Base-by-base conservation (phyloP, 2,329 filamentous ascomycete genomes). In the Fusarium odoratissimum region DNA sequence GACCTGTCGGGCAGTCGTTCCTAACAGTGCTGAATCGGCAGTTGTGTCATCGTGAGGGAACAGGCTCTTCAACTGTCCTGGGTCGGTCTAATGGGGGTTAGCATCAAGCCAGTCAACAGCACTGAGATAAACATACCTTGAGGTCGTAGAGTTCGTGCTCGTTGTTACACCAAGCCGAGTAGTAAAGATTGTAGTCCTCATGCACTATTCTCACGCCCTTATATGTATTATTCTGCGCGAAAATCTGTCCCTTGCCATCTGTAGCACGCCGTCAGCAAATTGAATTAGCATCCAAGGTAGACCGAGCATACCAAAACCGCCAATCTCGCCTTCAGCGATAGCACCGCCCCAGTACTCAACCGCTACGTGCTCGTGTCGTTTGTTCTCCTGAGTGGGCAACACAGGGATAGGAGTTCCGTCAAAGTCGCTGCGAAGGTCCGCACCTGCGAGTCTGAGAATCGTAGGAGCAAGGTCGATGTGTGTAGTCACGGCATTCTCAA, bases 121-220 rank as follows among this genome's bases (percentile, higher is more conserved):
- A 23, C 8, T 7, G 13, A 6, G 11, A 6, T 5, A 25, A 9
- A 52, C 75, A 12, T 67, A 76, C 89, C 75, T 83, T 86, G 42
- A 91, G 75, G 69, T 92, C 86, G 76, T 92, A 93, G 5, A 92
- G 84, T 77, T 93, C 91, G 61, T 89, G 87, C 75, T 92, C 90
- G 57, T 90, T 89, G 19, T 82, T 91, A 76, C 91, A 93, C 91
- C 91, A 93, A 0, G 92, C 89, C 0, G 89, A 86, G 74, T 93
- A 93, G 68, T 90, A 89, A 9, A 92, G 77, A 74, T 87, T 89
- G 75, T 92, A 92, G 8, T 81, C 79, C 5, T 85, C 77, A 1
- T 85, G 81, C 8, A 89, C 82, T 10, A 91, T 79, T n/a, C 89
- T 84, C 25, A 91, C 73, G 0, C 84, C 86, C 79, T 91, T 91